Percentiles rank a stretch among this genome's conserved stretches.
Conservation (phyloP, 2,329 filamentous ascomycete species). For the Botryotinia calthae region DNA sequence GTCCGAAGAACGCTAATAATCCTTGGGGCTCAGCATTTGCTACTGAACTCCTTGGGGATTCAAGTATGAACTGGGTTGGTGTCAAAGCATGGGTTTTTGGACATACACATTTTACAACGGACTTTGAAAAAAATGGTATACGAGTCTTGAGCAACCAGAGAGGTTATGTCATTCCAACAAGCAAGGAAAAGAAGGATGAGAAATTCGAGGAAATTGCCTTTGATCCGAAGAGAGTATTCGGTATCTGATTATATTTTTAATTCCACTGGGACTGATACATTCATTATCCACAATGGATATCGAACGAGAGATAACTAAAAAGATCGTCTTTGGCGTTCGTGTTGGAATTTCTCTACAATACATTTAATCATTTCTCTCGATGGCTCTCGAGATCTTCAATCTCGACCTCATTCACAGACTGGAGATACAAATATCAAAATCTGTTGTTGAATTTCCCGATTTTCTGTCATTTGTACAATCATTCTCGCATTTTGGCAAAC, state of each 20-base stretch:
- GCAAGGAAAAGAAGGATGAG: background rate
- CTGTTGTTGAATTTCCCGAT: background rate
- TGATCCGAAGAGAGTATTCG: background rate
- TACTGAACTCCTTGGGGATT: slow-evolving; percentile 46
- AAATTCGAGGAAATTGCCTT: background rate
- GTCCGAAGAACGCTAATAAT: slow-evolving; percentile 45
- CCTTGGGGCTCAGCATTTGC: slow-evolving; percentile 47
- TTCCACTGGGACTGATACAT: background rate
- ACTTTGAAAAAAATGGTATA: slow-evolving; percentile 39
- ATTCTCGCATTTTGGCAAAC: background rate
- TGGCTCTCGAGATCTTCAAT: background rate
- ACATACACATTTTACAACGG: slow-evolving; percentile 45
- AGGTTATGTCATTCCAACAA: slow-evolving; percentile 41
- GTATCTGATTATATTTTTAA: background rate
- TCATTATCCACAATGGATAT: too few species aligned
- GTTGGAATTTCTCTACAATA: background rate
- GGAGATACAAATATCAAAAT: background rate
- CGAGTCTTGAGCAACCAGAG: slow-evolving; percentile 46
- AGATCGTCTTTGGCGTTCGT: background rate
- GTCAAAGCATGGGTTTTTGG: slow-evolving; percentile 47
- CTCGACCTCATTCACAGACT: background rate
- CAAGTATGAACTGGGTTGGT: slow-evolving; percentile 16
- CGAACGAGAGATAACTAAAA: background rate
- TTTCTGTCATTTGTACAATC: background rate
- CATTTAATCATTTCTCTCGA: background rate